A percentile compares a stretch with the other conserved stretches of the same genome.
Conservation (phyloP, 768 basidiomycete genomes). For the Strobilomyces echinocephalus region DNA sequence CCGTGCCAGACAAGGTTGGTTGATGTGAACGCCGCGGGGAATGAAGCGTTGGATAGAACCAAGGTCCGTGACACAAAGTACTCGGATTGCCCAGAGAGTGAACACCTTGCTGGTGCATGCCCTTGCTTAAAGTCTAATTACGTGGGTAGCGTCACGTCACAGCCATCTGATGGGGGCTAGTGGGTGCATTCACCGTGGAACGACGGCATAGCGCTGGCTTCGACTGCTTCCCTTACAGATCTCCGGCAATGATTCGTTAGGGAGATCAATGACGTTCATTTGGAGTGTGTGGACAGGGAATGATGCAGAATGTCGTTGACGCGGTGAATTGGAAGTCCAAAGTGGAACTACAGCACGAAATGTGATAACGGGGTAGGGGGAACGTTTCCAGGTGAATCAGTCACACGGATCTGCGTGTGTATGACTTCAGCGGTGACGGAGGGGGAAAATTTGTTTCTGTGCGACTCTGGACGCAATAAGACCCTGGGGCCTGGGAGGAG, state of each 20-base stretch:
- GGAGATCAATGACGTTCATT: slow-evolving; percentile 14
- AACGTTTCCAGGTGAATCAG: slow-evolving; percentile 9
- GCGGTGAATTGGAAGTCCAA: slow-evolving; percentile 18
- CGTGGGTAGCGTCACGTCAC: slow-evolving; percentile 31
- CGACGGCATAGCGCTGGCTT: slow-evolving; percentile 9
- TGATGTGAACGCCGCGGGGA: slow-evolving; percentile 31
- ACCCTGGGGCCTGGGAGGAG: slow-evolving; percentile 22
- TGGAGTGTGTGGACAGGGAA: slow-evolving; percentile 7
- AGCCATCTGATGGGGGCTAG: slow-evolving; percentile 23
- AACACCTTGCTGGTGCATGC: slow-evolving; percentile 27
- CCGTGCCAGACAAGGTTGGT: slow-evolving; percentile 7
- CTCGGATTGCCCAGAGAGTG: slow-evolving; percentile 16
- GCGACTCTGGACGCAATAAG: slow-evolving; percentile 20
- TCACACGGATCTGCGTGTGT: slow-evolving; percentile 31
- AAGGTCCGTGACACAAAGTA: slow-evolving; percentile 25
- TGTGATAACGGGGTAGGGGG: slow-evolving; percentile 18
- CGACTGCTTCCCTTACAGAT: slow-evolving; percentile 11
- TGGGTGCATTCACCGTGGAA: slow-evolving; percentile 11
- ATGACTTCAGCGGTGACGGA: slow-evolving; percentile 29
- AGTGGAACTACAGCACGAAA: slow-evolving; percentile 10
- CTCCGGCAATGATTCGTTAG: slow-evolving; percentile 10
- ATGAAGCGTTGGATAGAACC: slow-evolving; percentile 15
- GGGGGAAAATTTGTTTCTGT: slow-evolving; percentile 11
- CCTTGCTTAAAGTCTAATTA: slow-evolving; percentile 37
- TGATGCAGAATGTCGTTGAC: slow-evolving; percentile 20